Evolutionary conservation across 2,329 filamentous ascomycete species (phyloP).

Genomic region (Penicillium sp.): DNA sequence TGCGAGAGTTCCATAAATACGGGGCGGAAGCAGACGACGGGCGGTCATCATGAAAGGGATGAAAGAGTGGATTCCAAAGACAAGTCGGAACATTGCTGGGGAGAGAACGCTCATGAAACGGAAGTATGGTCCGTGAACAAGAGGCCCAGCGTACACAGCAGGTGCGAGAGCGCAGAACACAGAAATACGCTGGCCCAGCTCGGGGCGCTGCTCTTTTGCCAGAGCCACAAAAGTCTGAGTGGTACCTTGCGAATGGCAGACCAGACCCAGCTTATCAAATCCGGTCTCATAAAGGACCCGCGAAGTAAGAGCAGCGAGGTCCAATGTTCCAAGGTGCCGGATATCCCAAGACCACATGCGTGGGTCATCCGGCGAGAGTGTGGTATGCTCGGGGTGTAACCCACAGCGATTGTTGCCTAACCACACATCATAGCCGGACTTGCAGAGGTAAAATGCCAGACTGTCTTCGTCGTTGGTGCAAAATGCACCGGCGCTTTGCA

Average conservation of each 20-base stretch:
- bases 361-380: slow-evolving; percentile 73
- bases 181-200: slow-evolving; percentile 77
- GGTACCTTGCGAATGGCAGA: slow-evolving; percentile 89
- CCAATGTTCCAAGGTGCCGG: slow-evolving; percentile 86
- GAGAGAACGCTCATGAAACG: slow-evolving; percentile 85
- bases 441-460: slow-evolving; percentile 88
- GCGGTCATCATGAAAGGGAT: slow-evolving; percentile 92
- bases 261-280: slow-evolving; percentile 77
- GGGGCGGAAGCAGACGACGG: slow-evolving; percentile 66
- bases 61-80: slow-evolving; percentile 92
- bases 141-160: slow-evolving; percentile 82
- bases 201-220: slow-evolving; percentile 85
- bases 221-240: slow-evolving; percentile 85
- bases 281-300: slow-evolving; percentile 80
- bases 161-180: slow-evolving; percentile 91
- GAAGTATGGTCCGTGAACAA: slow-evolving; percentile 86
- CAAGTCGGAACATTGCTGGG: slow-evolving; percentile 71
- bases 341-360: slow-evolving; percentile 98
- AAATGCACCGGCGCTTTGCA: slow-evolving; percentile 86
- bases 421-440: slow-evolving; percentile 93
- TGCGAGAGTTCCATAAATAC: slow-evolving; percentile 76
- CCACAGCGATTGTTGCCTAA: slow-evolving; percentile 92
- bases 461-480: slow-evolving; percentile 89
- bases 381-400: slow-evolving; percentile 73
- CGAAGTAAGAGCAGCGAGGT: slow-evolving; percentile 78